A percentile compares a stretch with the other conserved stretches of the same genome.
These are phyloP conservation scores for Paraurostyla sp. DNA, from an alignment of 73 alveolate species.

Conservation along the genomic window DNA sequence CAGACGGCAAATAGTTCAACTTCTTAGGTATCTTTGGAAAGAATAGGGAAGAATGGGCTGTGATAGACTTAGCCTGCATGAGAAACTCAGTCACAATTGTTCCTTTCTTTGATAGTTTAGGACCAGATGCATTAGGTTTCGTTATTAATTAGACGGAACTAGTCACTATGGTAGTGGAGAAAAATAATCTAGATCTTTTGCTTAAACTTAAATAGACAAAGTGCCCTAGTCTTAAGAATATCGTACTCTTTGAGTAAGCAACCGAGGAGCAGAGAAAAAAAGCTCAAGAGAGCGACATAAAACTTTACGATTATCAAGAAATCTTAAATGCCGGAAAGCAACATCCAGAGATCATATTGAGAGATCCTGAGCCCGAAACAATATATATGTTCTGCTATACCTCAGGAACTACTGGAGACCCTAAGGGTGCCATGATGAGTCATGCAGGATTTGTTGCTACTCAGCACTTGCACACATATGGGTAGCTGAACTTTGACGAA, in stretches of 20 bases:
- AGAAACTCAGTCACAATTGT: constrained; percentile 75
- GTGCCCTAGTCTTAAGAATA: constrained; percentile 55
- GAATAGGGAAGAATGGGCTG: constrained; percentile 93
- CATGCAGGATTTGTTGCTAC: constrained; percentile 75
- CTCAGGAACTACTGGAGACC: constrained; percentile 84
- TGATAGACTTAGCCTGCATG: constrained; percentile 81
- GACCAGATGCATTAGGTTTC: constrained; percentile 69
- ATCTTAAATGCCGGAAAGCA: constrained; percentile 47
- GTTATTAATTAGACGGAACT: constrained; percentile 78
- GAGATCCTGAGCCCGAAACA: constrained; percentile 74
- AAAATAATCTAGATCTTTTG: constrained; percentile 42
- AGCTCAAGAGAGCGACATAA: constrained; percentile 5
- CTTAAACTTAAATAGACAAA: constrained; percentile 58
- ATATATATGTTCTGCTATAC: constrained; percentile 86
- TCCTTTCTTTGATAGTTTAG: constrained; percentile 82
- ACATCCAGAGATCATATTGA: constrained; percentile 46
- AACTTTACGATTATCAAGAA: constrained; percentile 55
- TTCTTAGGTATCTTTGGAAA: constrained; percentile 90
- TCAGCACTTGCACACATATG: neutral
- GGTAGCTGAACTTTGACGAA: constrained; percentile 29
- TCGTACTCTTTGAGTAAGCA: constrained; percentile 73
- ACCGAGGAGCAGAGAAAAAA: constrained; percentile 52
- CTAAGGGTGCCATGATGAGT: constrained; percentile 82
- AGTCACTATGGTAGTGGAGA: constrained; percentile 69
- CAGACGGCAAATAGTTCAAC: constrained; percentile 21